Evolutionary conservation across 2,329 filamentous ascomycete genomes (phyloP).

Genomic region (Trichoderma lentiforme): DNA sequence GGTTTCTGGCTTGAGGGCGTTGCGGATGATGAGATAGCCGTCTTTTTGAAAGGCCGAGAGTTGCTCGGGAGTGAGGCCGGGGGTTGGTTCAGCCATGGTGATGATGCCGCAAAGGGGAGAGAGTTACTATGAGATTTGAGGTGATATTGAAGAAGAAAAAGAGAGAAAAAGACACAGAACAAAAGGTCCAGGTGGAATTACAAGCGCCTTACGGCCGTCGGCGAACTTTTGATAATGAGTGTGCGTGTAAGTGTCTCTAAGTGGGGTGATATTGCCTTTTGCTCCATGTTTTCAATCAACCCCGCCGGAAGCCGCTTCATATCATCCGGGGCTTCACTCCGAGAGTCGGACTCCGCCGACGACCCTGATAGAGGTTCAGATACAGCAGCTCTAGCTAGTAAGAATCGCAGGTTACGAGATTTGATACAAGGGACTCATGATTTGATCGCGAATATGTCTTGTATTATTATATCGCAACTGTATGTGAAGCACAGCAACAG

Average conservation of each 20-base stretch:
- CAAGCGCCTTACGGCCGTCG: background rate
- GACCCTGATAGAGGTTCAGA: background rate
- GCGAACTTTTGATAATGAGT: constrained; percentile 5
- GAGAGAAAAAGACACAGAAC: background rate
- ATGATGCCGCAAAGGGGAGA: background rate
- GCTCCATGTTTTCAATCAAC: constrained; percentile 4
- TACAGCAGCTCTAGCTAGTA: background rate
- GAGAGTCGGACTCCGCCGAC: constrained; percentile 11
- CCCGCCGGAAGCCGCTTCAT: constrained; percentile 12
- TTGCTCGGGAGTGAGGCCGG: constrained; percentile 68
- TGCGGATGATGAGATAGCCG: constrained; percentile 84
- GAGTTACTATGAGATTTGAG: background rate
- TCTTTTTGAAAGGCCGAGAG: constrained; percentile 70
- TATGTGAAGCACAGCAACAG: background rate
- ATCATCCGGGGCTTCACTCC: background rate
- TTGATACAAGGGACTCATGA: background rate
- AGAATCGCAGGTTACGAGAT: background rate
- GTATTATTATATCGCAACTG: background rate
- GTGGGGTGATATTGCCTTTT: constrained; percentile 9
- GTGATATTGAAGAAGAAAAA: background rate
- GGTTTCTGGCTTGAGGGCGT: constrained; percentile 66
- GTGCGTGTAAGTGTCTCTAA: background rate
- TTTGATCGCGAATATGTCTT: background rate
- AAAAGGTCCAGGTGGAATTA: background rate
- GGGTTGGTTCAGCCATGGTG: constrained; percentile 22